phyloP scores from a whole-genome alignment of 129 eudicot genomes.

The Artemisia tridentata region DNA sequence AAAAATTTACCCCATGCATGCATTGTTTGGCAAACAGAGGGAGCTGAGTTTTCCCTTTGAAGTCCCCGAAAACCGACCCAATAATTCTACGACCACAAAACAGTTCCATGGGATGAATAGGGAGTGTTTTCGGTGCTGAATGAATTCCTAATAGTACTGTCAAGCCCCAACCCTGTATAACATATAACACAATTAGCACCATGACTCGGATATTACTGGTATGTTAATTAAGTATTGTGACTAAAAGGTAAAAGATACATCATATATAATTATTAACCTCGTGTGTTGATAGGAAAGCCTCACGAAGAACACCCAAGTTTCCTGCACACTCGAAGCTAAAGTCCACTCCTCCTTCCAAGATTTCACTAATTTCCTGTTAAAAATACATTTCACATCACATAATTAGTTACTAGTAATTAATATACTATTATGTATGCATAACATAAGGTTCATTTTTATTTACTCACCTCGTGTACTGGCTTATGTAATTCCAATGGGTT shows the following conservation, averaged over 20 bases:
- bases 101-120: constrained; percentile 77
- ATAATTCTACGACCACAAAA: constrained; percentile 62
- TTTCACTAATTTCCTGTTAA: constrained; percentile 54
- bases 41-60: constrained; percentile 65
- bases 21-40: constrained; percentile 58
- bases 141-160: constrained; percentile 65
- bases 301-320: constrained; percentile 60
- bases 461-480: constrained; percentile 62
- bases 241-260: too few species aligned
- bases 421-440: background rate
- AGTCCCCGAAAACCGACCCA: constrained; percentile 64
- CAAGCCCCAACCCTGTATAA: constrained; percentile 70
- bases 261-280: constrained; percentile 31
- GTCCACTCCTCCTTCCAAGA: constrained; percentile 59
- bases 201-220: too few species aligned
- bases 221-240: too few species aligned
- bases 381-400: background rate
- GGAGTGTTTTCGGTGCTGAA: constrained; percentile 55
- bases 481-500: constrained; percentile 43
- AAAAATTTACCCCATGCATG: constrained; percentile 47
- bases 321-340: constrained; percentile 72
- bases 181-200: background rate
- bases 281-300: constrained; percentile 62
- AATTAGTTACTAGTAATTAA: background rate
- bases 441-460: background rate